phyloP scores from a whole-genome alignment of 495 filamentous ascomycete genomes.

The Pyronema omphalodes region DNA sequence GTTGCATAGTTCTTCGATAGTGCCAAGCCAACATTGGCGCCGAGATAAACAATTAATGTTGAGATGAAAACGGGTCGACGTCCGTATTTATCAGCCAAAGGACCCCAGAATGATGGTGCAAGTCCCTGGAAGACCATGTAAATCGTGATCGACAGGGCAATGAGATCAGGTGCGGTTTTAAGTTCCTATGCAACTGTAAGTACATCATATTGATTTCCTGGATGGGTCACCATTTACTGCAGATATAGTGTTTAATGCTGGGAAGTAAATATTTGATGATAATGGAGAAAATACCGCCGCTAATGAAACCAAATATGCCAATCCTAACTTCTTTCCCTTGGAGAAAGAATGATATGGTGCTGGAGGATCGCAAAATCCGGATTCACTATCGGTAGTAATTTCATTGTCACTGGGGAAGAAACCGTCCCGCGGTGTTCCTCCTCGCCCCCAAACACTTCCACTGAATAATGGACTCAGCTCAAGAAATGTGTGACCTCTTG shows the following conservation, averaged over 20 bases:
- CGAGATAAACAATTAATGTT: background rate
- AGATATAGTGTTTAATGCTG: background rate
- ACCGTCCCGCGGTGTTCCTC: too few relatives aligned
- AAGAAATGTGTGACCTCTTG: too few relatives aligned
- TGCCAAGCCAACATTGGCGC: background rate
- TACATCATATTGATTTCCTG: background rate
- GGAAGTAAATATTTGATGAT: slow-evolving; percentile 1
- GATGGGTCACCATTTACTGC: background rate
- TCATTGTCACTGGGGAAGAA: too few relatives aligned
- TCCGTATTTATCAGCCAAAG: background rate
- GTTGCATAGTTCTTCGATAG: background rate
- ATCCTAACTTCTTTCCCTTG: background rate
- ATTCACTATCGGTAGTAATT: background rate
- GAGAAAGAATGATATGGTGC: background rate
- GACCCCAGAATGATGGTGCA: slow-evolving; percentile 1
- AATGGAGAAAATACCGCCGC: background rate
- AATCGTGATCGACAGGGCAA: background rate
- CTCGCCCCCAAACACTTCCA: too few relatives aligned
- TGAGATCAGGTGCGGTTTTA: background rate
- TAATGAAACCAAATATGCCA: background rate
- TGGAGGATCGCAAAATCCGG: background rate
- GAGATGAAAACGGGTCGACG: background rate
- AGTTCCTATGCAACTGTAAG: background rate
- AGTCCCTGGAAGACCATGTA: slow-evolving; percentile 3
- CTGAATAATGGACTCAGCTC: too few relatives aligned